These are phyloP conservation scores for Xerocomus amazonicus DNA, from an alignment of 1,284 basidiomycete species.

Conservation along the genomic window DNA sequence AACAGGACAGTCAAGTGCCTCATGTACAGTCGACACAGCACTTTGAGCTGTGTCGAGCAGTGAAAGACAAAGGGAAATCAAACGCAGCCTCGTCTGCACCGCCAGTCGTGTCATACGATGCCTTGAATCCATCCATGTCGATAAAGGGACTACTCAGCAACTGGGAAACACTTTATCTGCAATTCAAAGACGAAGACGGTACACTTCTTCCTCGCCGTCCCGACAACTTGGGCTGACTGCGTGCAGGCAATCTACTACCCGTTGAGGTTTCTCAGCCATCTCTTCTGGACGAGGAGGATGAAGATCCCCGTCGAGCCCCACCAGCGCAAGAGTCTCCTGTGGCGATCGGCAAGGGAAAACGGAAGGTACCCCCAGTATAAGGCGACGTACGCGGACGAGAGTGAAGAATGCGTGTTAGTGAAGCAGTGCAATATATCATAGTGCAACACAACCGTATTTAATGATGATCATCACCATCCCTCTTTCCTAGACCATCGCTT, in stretches of 20 bases:
- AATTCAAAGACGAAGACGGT: conserved; percentile 62
- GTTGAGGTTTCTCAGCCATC: conserved; percentile 42
- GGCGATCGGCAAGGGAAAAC: conserved; percentile 42
- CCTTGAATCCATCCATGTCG: conserved; percentile 41
- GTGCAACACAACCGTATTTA: conserved; percentile 8
- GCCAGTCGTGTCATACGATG: conserved; percentile 40
- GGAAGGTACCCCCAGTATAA: conserved; percentile 40
- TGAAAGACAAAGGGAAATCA: conserved; percentile 50
- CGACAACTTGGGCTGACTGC: background rate
- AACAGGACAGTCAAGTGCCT: conserved; percentile 40
- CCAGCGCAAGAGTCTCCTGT: conserved; percentile 14
- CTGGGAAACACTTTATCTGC: conserved; percentile 66
- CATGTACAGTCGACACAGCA: conserved; percentile 43
- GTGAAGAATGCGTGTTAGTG: too few species aligned
- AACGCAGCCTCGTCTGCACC: conserved; percentile 27
- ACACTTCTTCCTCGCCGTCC: conserved; percentile 15
- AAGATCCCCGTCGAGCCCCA: conserved; percentile 31
- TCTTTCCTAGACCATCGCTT: conserved; percentile 18
- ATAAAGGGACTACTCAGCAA: conserved; percentile 51
- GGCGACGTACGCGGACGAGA: background rate
- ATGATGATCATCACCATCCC: conserved; percentile 4
- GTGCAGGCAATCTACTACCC: conserved; percentile 39
- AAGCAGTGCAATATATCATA: conserved; percentile 10
- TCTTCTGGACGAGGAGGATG: conserved; percentile 44
- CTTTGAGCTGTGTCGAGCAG: conserved; percentile 60